phyloP scores from a whole-genome alignment of 345 rosid genomes.

The Gossypium sturtianum region DNA sequence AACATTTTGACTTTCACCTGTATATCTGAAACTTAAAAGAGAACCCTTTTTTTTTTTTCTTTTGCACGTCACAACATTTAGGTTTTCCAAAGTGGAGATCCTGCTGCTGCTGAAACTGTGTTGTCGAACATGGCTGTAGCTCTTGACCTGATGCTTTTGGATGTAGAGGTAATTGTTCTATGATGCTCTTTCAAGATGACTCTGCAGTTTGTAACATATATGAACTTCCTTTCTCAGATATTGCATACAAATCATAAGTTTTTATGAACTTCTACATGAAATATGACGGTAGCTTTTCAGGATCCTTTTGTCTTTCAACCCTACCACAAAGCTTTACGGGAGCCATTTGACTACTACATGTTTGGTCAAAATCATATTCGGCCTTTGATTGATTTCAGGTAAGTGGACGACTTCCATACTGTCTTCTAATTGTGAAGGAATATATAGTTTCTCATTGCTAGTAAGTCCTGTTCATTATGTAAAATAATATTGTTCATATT shows the following conservation, averaged over 20 bases:
- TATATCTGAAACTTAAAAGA: background rate
- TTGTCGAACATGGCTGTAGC: conserved; percentile 76
- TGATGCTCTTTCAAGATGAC: conserved; percentile 10
- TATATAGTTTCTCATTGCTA: background rate
- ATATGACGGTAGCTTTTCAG: conserved; percentile 37
- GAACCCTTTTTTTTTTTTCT: background rate
- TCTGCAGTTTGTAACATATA: background rate
- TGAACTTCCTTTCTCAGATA: background rate
- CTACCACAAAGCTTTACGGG: conserved; percentile 78
- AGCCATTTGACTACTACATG: conserved; percentile 89
- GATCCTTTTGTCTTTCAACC: conserved; percentile 74
- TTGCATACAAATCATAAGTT: conserved; percentile 1
- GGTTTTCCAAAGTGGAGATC: conserved; percentile 68
- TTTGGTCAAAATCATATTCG: conserved; percentile 93
- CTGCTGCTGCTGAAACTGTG: conserved; percentile 55
- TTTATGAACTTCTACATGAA: conserved; percentile 19
- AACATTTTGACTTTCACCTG: background rate
- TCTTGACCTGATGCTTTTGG: conserved; percentile 74
- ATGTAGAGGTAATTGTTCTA: conserved; percentile 61
- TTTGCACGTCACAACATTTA: conserved; percentile 19
- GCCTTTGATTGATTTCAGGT: conserved; percentile 82
- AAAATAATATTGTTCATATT: background rate
- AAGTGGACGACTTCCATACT: conserved; percentile 22
- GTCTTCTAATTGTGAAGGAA: background rate
- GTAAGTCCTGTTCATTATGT: background rate